Evolutionary conservation across 1,284 basidiomycete species (phyloP).

Genomic region (Rhizoctonia solani): DNA sequence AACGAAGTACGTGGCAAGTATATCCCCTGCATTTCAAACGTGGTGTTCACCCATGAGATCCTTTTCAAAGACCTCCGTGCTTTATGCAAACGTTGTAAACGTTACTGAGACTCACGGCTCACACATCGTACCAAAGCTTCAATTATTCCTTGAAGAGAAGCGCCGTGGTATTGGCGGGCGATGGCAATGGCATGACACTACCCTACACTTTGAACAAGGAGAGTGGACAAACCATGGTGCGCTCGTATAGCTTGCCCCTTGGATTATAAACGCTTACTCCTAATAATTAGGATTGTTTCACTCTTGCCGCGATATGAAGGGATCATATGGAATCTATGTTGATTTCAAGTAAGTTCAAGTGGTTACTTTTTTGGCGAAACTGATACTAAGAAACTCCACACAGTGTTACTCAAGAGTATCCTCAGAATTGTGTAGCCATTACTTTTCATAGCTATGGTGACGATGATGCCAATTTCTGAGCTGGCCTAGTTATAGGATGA

Average conservation of each 20-base stretch:
- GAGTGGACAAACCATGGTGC: slow-evolving; percentile 22
- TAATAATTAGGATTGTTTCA: slow-evolving; percentile 17
- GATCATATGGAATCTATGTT: slow-evolving; percentile 29
- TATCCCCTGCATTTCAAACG: neutral
- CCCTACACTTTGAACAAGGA: slow-evolving; percentile 25
- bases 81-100: slow-evolving; percentile 29
- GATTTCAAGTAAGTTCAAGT: slow-evolving; percentile 20
- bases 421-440: slow-evolving; percentile 20
- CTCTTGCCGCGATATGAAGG: slow-evolving; percentile 14
- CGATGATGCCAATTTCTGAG: slow-evolving; percentile 10
- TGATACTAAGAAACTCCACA: neutral
- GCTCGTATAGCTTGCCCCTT: neutral
- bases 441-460: slow-evolving; percentile 29
- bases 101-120: slow-evolving; percentile 22
- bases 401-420: slow-evolving; percentile 27
- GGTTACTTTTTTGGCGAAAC: neutral
- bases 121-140: slow-evolving; percentile 19
- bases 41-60: too few relatives aligned
- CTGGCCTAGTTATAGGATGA: neutral
- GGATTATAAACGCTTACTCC: neutral
- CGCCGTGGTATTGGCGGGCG: slow-evolving; percentile 20
- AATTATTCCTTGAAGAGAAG: slow-evolving; percentile 24
- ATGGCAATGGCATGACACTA: slow-evolving; percentile 31
- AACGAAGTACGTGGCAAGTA: slow-evolving; percentile 8
- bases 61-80: slow-evolving; percentile 14